These are phyloP conservation scores for Thozetella sp. DNA, from an alignment of 495 filamentous ascomycete genomes.

Conservation along the genomic window DNA sequence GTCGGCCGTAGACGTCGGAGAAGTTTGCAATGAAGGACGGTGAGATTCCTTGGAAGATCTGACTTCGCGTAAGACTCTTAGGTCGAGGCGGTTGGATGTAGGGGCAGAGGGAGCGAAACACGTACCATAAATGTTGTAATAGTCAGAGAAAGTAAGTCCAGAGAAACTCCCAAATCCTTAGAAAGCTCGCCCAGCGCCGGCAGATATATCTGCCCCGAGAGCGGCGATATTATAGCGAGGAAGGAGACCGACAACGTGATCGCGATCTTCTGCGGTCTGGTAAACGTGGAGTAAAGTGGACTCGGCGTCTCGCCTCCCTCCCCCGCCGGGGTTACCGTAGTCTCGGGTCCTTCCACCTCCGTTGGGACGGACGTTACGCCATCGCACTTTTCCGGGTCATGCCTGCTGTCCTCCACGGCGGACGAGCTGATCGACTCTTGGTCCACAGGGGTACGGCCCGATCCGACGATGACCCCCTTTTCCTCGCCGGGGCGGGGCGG, in stretches of 20 bases:
- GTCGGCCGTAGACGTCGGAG: conserved; percentile 47
- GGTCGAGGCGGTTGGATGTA: background rate
- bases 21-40: conserved; percentile 50
- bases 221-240: conserved; percentile 60
- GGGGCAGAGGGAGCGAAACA: background rate
- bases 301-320: background rate
- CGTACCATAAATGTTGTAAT: conserved; percentile 46
- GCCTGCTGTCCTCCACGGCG: background rate
- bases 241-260: conserved; percentile 19
- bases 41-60: conserved; percentile 50
- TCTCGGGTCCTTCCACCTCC: background rate
- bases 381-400: background rate
- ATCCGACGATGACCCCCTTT: background rate
- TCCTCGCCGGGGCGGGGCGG: background rate
- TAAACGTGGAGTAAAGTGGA: conserved; percentile 15
- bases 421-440: background rate
- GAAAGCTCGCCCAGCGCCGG: conserved; percentile 54
- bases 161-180: conserved; percentile 41
- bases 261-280: conserved; percentile 8
- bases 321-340: background rate
- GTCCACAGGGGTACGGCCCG: background rate
- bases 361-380: background rate
- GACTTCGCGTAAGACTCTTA: background rate
- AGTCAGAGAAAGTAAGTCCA: conserved; percentile 51
- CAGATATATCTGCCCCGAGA: conserved; percentile 63